Conservation (phyloP, 805 yeast genomes). For the Wickerhamomyces tratensis region DNA sequence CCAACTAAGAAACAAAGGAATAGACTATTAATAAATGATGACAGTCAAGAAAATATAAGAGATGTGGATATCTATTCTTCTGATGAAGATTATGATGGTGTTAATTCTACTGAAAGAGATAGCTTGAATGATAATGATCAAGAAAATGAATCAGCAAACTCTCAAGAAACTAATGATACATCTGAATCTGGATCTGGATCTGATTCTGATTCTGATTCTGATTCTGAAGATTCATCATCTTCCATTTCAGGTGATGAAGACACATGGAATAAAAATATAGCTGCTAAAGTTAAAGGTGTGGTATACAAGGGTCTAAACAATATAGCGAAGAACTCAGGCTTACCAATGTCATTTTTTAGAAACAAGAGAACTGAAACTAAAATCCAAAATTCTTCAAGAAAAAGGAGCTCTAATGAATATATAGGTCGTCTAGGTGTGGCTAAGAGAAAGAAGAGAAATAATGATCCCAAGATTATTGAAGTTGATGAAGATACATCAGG, state of each 20-base stretch:
- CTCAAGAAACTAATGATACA: neutral
- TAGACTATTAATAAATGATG: neutral
- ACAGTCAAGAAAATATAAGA: neutral
- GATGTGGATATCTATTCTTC: neutral
- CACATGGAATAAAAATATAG: neutral
- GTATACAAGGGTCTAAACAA: conserved; percentile 10
- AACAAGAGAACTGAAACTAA: neutral
- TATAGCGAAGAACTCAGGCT: conserved; percentile 10
- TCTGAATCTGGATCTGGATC: neutral
- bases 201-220: neutral
- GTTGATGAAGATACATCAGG: no score
- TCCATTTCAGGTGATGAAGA: neutral
- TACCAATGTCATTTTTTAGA: conserved; percentile 14
- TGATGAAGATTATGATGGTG: neutral
- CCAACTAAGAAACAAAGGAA: neutral
- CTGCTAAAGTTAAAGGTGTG: conserved; percentile 11
- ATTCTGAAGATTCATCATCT: neutral
- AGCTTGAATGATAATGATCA: neutral
- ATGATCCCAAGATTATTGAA: no score
- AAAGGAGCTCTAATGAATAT: no score
- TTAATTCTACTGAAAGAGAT: neutral
- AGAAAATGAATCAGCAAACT: neutral
- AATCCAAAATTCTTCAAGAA: no score
- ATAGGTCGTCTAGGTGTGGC: conserved; percentile 13
- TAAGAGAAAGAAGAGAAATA: neutral